These are phyloP conservation scores for Cucurbita maxima DNA, from an alignment of 306 rosid species.

Conservation along the genomic window DNA sequence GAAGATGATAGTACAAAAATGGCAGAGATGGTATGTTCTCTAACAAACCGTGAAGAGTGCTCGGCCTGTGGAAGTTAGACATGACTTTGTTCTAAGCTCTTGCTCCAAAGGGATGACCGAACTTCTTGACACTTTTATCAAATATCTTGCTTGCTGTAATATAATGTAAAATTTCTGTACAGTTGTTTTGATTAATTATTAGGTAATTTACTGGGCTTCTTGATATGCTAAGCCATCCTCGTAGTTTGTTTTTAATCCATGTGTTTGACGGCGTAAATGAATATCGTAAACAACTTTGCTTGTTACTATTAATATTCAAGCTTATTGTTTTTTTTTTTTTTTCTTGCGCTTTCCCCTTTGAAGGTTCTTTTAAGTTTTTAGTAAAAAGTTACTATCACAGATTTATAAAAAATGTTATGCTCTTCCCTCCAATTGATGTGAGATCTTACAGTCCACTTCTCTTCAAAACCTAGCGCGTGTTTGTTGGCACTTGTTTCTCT, in stretches of 20 bases:
- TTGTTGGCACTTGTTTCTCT: too few species aligned
- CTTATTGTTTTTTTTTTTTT: too few species aligned
- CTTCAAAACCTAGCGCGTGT: too few species aligned
- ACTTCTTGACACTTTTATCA: neutral
- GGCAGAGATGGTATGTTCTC: conserved; percentile 84
- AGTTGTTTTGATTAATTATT: neutral
- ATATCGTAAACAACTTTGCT: neutral
- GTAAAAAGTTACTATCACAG: too few species aligned
- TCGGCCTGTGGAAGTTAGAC: conserved; percentile 69
- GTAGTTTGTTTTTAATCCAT: neutral
- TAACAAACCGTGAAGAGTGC: conserved; percentile 71
- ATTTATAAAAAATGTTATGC: too few species aligned
- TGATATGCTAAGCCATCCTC: too few species aligned
- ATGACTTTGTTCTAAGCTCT: neutral
- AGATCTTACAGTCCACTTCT: too few species aligned
- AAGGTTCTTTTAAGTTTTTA: too few species aligned
- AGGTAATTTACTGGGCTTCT: neutral
- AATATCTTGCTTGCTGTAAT: neutral
- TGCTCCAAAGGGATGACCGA: neutral
- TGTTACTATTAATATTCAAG: neutral
- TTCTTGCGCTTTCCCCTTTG: too few species aligned
- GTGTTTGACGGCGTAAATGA: neutral
- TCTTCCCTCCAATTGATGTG: too few species aligned
- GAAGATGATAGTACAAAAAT: conserved; percentile 44
- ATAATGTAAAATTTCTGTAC: neutral